Conservation (phyloP, 2,329 filamentous ascomycete species). For the Aspergillus novofumigatus region DNA sequence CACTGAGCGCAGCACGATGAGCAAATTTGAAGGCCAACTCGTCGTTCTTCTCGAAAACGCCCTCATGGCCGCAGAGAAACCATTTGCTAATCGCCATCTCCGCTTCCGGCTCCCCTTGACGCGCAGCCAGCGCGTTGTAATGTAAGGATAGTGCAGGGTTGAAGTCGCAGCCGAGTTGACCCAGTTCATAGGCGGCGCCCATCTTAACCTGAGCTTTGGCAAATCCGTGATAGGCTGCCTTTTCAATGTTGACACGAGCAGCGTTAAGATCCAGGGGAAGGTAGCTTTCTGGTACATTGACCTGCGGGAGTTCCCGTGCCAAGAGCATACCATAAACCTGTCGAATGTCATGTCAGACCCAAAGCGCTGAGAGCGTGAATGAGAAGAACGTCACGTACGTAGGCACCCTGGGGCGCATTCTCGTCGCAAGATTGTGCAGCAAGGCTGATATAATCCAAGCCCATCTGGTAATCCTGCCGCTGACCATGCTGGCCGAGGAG, state of each 20-base stretch:
- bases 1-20: slow-evolving; percentile 74
- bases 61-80: slow-evolving; percentile 95
- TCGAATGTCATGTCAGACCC: slow-evolving; percentile 5
- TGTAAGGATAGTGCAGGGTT: slow-evolving; percentile 88
- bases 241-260: slow-evolving; percentile 87
- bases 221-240: slow-evolving; percentile 92
- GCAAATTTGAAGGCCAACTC: slow-evolving; percentile 89
- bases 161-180: slow-evolving; percentile 90
- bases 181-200: slow-evolving; percentile 92
- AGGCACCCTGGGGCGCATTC: slow-evolving; percentile 93
- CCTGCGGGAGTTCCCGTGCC: slow-evolving; percentile 84
- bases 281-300: slow-evolving; percentile 68
- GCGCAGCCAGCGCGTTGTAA: slow-evolving; percentile 89
- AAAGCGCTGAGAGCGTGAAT: not conserved
- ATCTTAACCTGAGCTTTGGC: slow-evolving; percentile 96
- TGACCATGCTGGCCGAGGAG: slow-evolving; percentile 91
- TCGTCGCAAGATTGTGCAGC: slow-evolving; percentile 88
- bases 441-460: slow-evolving; percentile 75
- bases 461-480: slow-evolving; percentile 70
- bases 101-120: slow-evolving; percentile 88
- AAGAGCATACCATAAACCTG: slow-evolving; percentile 88
- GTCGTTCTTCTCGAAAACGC: slow-evolving; percentile 91
- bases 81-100: slow-evolving; percentile 96
- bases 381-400: slow-evolving; percentile 43
- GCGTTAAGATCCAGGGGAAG: slow-evolving; percentile 67